These are phyloP conservation scores for Truncatella angustata DNA, from an alignment of 2,329 filamentous ascomycete genomes.

Conservation along the genomic window DNA sequence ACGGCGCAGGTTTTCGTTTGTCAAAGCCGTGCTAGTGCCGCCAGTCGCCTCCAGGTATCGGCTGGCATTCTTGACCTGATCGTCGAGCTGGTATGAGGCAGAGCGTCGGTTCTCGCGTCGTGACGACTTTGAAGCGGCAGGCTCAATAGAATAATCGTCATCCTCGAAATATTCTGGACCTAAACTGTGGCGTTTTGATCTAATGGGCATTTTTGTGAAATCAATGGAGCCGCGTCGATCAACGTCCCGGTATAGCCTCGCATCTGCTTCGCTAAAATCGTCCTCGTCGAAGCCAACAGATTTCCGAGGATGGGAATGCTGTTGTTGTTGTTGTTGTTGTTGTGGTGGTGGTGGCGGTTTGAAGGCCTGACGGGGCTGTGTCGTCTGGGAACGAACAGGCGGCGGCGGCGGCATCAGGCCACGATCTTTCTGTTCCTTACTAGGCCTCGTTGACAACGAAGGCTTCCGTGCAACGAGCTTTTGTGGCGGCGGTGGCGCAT, in stretches of 20 bases:
- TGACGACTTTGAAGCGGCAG: constrained; percentile 20
- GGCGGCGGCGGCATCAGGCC: constrained; percentile 50
- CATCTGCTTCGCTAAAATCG: constrained; percentile 17
- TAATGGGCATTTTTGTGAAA: constrained; percentile 22
- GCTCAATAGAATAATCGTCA: constrained; percentile 18
- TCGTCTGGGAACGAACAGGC: constrained; percentile 38
- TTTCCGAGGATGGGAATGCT: too few species aligned
- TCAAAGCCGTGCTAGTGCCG: constrained; percentile 43
- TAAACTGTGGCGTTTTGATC: constrained; percentile 20
- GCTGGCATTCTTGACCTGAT: constrained; percentile 42
- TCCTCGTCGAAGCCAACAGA: constrained; percentile 26
- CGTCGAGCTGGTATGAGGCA: constrained; percentile 37
- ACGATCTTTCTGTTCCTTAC: constrained; percentile 43
- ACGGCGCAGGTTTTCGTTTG: constrained; percentile 53
- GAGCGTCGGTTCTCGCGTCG: constrained; percentile 24
- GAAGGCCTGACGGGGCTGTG: constrained; percentile 29
- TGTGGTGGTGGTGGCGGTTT: constrained; percentile 27
- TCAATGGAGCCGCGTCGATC: constrained; percentile 25
- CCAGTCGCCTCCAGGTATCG: constrained; percentile 53
- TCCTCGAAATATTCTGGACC: constrained; percentile 18
- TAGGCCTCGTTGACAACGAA: constrained; percentile 36
- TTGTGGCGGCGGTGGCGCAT: constrained; percentile 26
- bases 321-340: too few species aligned
- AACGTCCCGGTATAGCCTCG: constrained; percentile 19
- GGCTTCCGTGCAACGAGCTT: constrained; percentile 36